These are phyloP conservation scores for Kregervanrija delftensis DNA, from an alignment of 805 yeast genomes.

Conservation along the genomic window DNA sequence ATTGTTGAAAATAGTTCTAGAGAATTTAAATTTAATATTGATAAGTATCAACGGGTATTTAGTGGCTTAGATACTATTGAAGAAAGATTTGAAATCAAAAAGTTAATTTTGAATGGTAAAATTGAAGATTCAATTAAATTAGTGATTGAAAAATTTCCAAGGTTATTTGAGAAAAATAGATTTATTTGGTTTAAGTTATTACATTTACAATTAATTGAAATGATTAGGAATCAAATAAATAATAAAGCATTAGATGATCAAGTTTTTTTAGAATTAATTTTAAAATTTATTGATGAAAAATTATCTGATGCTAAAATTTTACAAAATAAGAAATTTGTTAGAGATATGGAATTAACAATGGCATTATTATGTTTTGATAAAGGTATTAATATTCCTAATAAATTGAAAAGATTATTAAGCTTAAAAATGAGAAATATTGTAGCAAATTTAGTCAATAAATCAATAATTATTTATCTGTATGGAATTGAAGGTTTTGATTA, in stretches of 20 bases:
- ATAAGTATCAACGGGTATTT: slow-evolving; percentile 14
- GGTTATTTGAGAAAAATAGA: slow-evolving; percentile 55
- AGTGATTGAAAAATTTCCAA: slow-evolving; percentile 56
- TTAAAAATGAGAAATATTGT: slow-evolving; percentile 56
- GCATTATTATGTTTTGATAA: slow-evolving; percentile 54
- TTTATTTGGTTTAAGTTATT: slow-evolving; percentile 66
- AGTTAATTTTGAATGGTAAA: slow-evolving; percentile 49
- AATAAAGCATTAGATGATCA: slow-evolving; percentile 30
- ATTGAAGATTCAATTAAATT: slow-evolving; percentile 51
- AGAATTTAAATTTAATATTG: not conserved
- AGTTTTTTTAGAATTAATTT: slow-evolving; percentile 44
- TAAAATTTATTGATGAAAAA: slow-evolving; percentile 55
- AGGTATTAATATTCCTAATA: slow-evolving; percentile 42
- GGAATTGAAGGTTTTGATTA: not conserved
- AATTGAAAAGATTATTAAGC: slow-evolving; percentile 50
- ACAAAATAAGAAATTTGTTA: slow-evolving; percentile 47
- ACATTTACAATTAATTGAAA: slow-evolving; percentile 70
- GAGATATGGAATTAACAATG: slow-evolving; percentile 78
- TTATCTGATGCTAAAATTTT: slow-evolving; percentile 24
- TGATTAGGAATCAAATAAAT: slow-evolving; percentile 36
- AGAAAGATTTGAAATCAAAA: slow-evolving; percentile 47
- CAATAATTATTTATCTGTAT: slow-evolving; percentile 39
- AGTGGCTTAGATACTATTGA: slow-evolving; percentile 44
- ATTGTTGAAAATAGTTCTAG: slow-evolving; percentile 3
- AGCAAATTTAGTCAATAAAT: slow-evolving; percentile 63